Evolutionary conservation across 2,329 filamentous ascomycete genomes (phyloP), one percentile per base, ranked within the genome.

Genomic region (Aureobasidium namibiae): DNA sequence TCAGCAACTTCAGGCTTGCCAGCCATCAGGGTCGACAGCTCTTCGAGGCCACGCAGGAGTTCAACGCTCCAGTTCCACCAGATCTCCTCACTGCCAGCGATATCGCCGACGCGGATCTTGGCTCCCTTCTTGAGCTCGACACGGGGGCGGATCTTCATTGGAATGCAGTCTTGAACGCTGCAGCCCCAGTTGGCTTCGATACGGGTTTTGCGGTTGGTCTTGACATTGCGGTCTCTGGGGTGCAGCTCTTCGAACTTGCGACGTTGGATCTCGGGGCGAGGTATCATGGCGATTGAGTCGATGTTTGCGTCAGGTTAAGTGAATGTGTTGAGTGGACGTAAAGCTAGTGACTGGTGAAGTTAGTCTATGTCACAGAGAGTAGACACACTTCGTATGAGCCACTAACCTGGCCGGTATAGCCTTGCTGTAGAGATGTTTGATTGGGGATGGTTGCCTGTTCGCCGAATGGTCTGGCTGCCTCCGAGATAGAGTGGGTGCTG

Each of bases 21-120:
- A n/a, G 61, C 58, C 24, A 60, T 61, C 60, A 63, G 58, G n/a
- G 48, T 54, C 8, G 62, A 63, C 31, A 63, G 26, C 24, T 63
- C 62, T 42, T 63, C 62, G n/a, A 63, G 38, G 4, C 52, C 39
- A 10, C 61, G 61, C 3, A 63, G 39, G 8, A 63, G 41, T 41
- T 63, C 62, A 21, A 63, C 60, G 46, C 57, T 60, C 62, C 62
- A 63, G 49, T 63, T 63, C 60, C 60, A 63, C 62, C 62, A 63
- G 18, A 57, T 38, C 26, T 63, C 62, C 9, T 60, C 52, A 16
- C 13, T 13, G 18, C 39, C 42, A 10, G 36, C 36, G 6, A 38
- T 14, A 23, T 63, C 60, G 18, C 57, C 60, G 3, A 63, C 23
- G 10, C 60, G 56, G 3, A 56, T 54, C 44, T 63, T 63, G 42